A percentile compares a stretch with the other conserved stretches of the same genome.
Evolutionary conservation across 768 basidiomycete genomes (phyloP).

Genomic region (Pleurotus platypus): DNA sequence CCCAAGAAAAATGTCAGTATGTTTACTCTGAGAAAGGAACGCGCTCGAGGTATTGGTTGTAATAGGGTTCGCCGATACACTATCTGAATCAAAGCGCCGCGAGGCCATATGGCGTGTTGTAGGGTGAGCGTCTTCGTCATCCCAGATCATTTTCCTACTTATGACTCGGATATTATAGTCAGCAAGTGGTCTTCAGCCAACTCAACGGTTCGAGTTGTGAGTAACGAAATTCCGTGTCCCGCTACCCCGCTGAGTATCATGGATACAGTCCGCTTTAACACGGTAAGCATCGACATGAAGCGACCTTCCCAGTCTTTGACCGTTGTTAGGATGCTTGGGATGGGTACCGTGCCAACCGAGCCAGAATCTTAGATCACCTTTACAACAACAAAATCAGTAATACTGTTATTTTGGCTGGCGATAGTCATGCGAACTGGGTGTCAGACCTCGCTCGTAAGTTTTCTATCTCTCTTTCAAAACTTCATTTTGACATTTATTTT

Average conservation of each 20-base stretch:
- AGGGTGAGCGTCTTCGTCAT: conserved; percentile 19
- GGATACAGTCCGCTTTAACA: neutral
- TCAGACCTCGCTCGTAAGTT: conserved; percentile 51
- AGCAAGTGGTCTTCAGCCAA: conserved; percentile 56
- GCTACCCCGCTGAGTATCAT: neutral
- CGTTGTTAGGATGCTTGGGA: conserved; percentile 50
- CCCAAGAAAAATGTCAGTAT: conserved; percentile 47
- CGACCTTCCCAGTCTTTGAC: neutral
- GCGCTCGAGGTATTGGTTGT: neutral
- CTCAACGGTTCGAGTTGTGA: conserved; percentile 16
- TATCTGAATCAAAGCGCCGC: conserved; percentile 40
- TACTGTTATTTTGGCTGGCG: conserved; percentile 56
- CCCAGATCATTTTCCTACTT: neutral
- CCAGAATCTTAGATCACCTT: conserved; percentile 48
- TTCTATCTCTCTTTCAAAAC: neutral
- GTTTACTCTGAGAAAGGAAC: neutral
- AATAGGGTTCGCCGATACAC: conserved; percentile 44
- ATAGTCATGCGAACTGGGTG: conserved; percentile 62
- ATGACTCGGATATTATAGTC: conserved; percentile 12
- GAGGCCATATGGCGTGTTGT: conserved; percentile 50
- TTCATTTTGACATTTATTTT: conserved; percentile 33
- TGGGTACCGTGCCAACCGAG: conserved; percentile 54
- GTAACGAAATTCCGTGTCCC: neutral
- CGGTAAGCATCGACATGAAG: neutral
- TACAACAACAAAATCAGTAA: conserved; percentile 48